These are phyloP conservation scores for Tulasnella sp. DNA, from an alignment of 768 basidiomycete genomes.

Conservation along the genomic window DNA sequence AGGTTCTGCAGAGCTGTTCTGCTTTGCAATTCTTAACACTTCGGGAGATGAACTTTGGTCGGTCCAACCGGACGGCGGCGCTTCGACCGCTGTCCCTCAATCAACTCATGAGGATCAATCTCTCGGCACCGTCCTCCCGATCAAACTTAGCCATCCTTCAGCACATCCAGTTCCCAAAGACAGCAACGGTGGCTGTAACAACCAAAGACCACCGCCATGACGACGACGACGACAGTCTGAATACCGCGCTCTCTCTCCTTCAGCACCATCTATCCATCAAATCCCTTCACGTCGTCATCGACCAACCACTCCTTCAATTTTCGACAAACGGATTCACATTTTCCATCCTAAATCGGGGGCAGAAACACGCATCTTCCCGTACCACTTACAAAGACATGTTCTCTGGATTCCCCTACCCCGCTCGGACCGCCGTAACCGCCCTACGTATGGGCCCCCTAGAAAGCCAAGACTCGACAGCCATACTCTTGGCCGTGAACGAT, in stretches of 20 bases:
- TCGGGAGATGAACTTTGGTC: neutral
- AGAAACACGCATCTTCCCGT: neutral
- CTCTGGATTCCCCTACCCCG: neutral
- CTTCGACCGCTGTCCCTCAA: neutral
- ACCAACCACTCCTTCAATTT: too few species aligned
- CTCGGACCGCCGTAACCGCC: neutral
- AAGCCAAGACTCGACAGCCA: neutral
- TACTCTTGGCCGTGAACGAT: neutral
- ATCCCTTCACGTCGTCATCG: too few species aligned
- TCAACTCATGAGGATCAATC: neutral
- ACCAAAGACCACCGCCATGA: too few species aligned
- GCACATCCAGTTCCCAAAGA: neutral
- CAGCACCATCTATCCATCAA: too few species aligned
- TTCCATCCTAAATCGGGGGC: too few species aligned
- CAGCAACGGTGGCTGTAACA: neutral
- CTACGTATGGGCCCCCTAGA: neutral
- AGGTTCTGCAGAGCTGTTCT: neutral
- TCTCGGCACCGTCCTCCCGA: neutral
- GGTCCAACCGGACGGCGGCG: neutral
- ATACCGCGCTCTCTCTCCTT: too few species aligned
- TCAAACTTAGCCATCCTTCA: neutral
- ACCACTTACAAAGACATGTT: neutral
- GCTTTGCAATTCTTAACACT: neutral
- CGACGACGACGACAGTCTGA: too few species aligned
- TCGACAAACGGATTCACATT: too few species aligned